Evolutionary conservation across 2,329 filamentous ascomycete species (phyloP), one percentile per base, ranked within the genome.

Genomic region (Arthrobotrys musiformis): DNA sequence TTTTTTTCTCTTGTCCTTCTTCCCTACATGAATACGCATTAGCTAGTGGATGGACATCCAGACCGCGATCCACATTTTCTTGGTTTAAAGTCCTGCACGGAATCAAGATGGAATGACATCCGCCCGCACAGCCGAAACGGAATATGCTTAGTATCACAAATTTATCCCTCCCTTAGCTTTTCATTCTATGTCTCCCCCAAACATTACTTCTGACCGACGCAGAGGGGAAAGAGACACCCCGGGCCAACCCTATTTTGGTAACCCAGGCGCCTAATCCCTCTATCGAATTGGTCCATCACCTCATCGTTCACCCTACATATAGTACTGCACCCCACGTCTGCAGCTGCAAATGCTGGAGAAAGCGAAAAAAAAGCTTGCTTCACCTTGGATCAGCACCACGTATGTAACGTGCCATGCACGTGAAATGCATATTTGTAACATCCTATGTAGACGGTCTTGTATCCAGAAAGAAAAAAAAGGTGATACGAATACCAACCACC

Each of bases 81-180:
- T 58, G 37, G 37, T 62, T 33, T 15, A 5, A 17, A 13, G 30
- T 30, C 37, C 35, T 62, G 54, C 66, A 70, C 54, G 28, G 33
- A 50, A 62, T 70, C 28, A 17, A 17, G 26, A 52, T 62, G 37
- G 42, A 40, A 58, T 33, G 30, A 19, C 54, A 62, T 7, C 58
- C 58, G 37, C 40, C 54, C 19, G 66, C 48, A 42, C 54, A 70
- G 52, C 66, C 66, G 66, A 70, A 61, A 70, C 66, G 54, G 66
- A 62, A 61, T 42, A 46, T 46, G 28, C 42, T 50, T 50, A 50
- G 46, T 66, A 24, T 50, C 30, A 46, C 30, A 52, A 35, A 35
- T 52, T 17, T 28, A 48, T 52, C 46, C 46, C 61, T 40, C 46
- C 26, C 30, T 42, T n/a, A 33, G n/a, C 2, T 35, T 35, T 4